These are phyloP conservation scores for Stephania japonica DNA, from an alignment of 164 flowering plant species.

Conservation along the genomic window DNA sequence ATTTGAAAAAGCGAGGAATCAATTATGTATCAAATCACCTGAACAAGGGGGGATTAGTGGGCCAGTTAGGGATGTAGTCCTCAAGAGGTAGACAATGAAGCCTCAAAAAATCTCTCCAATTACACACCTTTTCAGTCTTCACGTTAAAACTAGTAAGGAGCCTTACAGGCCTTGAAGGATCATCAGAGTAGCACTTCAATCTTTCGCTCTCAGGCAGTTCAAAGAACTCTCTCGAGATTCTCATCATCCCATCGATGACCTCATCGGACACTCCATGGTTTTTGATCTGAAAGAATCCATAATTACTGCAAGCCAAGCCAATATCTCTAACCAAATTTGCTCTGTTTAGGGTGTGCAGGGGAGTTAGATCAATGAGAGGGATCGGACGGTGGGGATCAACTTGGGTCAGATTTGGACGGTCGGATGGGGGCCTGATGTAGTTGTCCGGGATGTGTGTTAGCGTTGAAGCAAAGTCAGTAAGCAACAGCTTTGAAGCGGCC, in stretches of 20 bases:
- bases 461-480: conserved; percentile 27
- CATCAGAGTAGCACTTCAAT: conserved; percentile 50
- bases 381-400: not conserved
- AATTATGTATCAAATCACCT: conserved; percentile 17
- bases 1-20: no score
- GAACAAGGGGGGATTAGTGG: conserved; percentile 47
- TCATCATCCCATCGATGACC: conserved; percentile 31
- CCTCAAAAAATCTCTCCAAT: conserved; percentile 67
- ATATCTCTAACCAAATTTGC: conserved; percentile 29
- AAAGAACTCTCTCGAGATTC: conserved; percentile 43
- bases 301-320: conserved; percentile 34
- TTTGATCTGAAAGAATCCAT: conserved; percentile 61
- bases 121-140: conserved; percentile 45
- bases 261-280: conserved; percentile 56
- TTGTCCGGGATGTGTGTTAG: conserved; percentile 26
- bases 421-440: conserved; percentile 41
- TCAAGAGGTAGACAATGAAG: conserved; percentile 65
- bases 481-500: conserved; percentile 13
- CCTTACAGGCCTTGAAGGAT: conserved; percentile 39
- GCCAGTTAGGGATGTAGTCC: conserved; percentile 49
- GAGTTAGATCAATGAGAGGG: conserved; percentile 13
- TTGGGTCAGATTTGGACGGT: conserved; percentile 44
- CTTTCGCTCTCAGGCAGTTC: conserved; percentile 48
- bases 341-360: conserved; percentile 25
- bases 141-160: conserved; percentile 65